Conservation (phyloP, 1,139 yeast species). For the Dujonia santamariae region DNA sequence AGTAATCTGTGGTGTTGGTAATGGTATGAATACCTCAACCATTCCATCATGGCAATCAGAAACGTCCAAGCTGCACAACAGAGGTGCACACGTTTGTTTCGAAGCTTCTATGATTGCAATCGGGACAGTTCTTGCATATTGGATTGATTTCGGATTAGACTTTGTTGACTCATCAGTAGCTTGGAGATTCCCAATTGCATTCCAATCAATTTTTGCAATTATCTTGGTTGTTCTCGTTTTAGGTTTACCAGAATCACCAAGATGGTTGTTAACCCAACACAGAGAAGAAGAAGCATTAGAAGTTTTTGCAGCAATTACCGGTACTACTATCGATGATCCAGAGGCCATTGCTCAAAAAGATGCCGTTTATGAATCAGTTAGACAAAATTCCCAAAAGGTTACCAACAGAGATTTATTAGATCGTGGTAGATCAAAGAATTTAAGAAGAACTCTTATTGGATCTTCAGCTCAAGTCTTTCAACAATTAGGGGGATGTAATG, state of each 20-base stretch:
- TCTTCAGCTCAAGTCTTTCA: conserved; percentile 51
- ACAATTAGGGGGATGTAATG: conserved; percentile 17
- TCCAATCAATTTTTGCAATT: conserved; percentile 26
- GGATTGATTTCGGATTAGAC: conserved; percentile 74
- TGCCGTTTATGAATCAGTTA: conserved; percentile 12
- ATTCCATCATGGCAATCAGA: conserved; percentile 83
- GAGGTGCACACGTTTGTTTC: conserved; percentile 69
- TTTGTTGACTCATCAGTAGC: conserved; percentile 48
- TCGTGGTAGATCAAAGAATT: conserved; percentile 45
- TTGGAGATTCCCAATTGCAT: conserved; percentile 31
- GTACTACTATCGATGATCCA: conserved; percentile 2
- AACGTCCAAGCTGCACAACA: conserved; percentile 63
- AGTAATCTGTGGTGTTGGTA: conserved; percentile 73
- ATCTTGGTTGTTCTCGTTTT: conserved; percentile 17
- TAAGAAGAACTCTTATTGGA: conserved; percentile 46
- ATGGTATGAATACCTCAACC: conserved; percentile 75
- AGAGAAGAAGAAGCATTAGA: conserved; percentile 48
- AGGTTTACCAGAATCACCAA: conserved; percentile 45
- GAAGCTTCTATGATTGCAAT: conserved; percentile 72
- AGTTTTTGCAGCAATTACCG: conserved; percentile 20
- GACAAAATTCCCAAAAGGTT: conserved; percentile 15
- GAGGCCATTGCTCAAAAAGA: conserved; percentile 10
- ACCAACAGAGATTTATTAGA: conserved; percentile 40
- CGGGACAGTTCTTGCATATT: conserved; percentile 70
- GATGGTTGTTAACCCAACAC: conserved; percentile 52